These are phyloP conservation scores for Polygonum aviculare DNA, from an alignment of 148 eudicot species.

Conservation along the genomic window DNA sequence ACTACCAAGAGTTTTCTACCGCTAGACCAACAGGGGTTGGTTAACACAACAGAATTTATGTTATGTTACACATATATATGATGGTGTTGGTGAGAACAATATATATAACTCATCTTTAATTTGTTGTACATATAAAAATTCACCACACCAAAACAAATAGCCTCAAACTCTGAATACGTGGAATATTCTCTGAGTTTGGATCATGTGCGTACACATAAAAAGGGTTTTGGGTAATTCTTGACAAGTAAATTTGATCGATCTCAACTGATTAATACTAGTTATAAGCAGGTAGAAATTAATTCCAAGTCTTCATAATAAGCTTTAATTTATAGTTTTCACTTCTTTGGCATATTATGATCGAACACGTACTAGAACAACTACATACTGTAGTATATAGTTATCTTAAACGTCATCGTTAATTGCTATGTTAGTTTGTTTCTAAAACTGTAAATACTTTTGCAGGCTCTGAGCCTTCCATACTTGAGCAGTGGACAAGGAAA, in stretches of 20 bases:
- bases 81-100: neutral
- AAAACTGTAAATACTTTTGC: neutral
- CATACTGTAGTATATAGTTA: too few species aligned
- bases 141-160: neutral
- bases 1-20: too few species aligned
- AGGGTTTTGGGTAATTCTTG: neutral
- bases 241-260: neutral
- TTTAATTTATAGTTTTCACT: too few species aligned
- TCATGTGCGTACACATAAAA: neutral
- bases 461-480: conserved; percentile 9
- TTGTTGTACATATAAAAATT: neutral
- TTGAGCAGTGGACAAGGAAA: conserved; percentile 8
- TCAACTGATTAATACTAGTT: too few species aligned
- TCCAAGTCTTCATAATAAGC: too few species aligned
- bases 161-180: neutral
- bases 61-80: too few species aligned
- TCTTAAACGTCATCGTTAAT: too few species aligned
- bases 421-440: neutral
- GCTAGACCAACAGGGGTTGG: too few species aligned
- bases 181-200: neutral
- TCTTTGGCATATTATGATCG: too few species aligned
- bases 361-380: too few species aligned
- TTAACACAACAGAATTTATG: too few species aligned
- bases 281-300: too few species aligned
- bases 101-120: neutral